A percentile compares a stretch with the other conserved stretches of the same genome.
Evolutionary conservation across 2,329 filamentous ascomycete genomes (phyloP).

Genomic region (Paraphoma sp.): DNA sequence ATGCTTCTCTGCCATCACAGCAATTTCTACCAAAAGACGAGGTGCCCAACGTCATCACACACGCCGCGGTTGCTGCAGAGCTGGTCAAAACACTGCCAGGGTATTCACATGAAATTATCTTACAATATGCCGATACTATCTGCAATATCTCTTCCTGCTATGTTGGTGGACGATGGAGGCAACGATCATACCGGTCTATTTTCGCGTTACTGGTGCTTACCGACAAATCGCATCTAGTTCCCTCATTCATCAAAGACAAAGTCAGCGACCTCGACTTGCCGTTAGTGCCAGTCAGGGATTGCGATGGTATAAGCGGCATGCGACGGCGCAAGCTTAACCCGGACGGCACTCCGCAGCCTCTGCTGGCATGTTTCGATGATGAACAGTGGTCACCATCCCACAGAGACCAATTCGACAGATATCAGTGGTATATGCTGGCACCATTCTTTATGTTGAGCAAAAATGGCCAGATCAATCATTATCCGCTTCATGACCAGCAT

Average conservation of each 20-base stretch:
- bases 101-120: no score
- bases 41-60: no score
- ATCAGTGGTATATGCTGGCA: slow-evolving; percentile 25
- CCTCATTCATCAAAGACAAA: slow-evolving; percentile 12
- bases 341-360: background rate
- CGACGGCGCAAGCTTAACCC: background rate
- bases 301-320: background rate
- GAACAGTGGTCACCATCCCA: slow-evolving; percentile 10
- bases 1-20: no score
- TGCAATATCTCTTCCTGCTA: no score
- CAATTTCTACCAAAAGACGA: no score
- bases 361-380: slow-evolving; percentile 6
- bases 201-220: slow-evolving; percentile 17
- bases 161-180: background rate
- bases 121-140: no score
- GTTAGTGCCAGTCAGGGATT: background rate
- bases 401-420: slow-evolving; percentile 9
- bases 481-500: slow-evolving; percentile 16
- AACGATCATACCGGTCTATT: slow-evolving; percentile 16
- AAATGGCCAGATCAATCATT: slow-evolving; percentile 14
- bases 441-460: slow-evolving; percentile 13
- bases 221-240: slow-evolving; percentile 8
- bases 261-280: slow-evolving; percentile 21
- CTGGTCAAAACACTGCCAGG: no score
- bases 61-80: no score